Base-by-base conservation (phyloP, 1,284 basidiomycete genomes). In the Peniophora sp. region DNA sequence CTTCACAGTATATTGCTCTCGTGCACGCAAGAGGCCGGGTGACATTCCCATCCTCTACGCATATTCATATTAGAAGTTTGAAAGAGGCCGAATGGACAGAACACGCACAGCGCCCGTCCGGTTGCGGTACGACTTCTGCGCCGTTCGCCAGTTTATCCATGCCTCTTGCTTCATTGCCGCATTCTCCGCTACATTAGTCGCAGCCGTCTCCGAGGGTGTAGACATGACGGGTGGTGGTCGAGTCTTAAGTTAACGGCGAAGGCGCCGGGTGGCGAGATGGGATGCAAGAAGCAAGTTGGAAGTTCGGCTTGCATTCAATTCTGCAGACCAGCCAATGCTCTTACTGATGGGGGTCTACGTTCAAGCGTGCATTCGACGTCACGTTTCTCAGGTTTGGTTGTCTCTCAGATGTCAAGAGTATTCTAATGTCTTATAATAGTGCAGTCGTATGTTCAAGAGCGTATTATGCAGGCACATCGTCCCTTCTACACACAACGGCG, bases 21-120 rank as follows among this genome's bases (percentile, higher is more conserved):
- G 82, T 12, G 95, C 95, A 53, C 95, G 86, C 69, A 83, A 74
- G 47, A 97, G 81, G 41, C 91, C 91, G 20, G 83, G 80, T 10
- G 93, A 96, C 80, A 92, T 89, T 55, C 78, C 59, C 9, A 52
- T 38, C 14, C 19, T 19, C 16, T 25, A 35, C 47, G 43, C 24
- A 19, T 20, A 20, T 41, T 5, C n/a, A 5, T 8, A 16, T 17
- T n/a, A 17, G 16, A 8, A 17, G 8, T 20, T 5, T 41, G 5
- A 6, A 22, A 47, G 44, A 23, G 11, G 34, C 19, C 10, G n/a
- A 36, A n/a, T 36, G n/a, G 10, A 36, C 10, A n/a, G 34, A 36
- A 36, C 34, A 59, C 62, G 48, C 45, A 63, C 62, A 45, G 58
- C 56, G 52, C 62, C 59, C 49, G 53, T 52, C 48, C 57, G 61